Evolutionary conservation across 768 basidiomycete genomes (phyloP).

Genomic region (Galerina marginata): DNA sequence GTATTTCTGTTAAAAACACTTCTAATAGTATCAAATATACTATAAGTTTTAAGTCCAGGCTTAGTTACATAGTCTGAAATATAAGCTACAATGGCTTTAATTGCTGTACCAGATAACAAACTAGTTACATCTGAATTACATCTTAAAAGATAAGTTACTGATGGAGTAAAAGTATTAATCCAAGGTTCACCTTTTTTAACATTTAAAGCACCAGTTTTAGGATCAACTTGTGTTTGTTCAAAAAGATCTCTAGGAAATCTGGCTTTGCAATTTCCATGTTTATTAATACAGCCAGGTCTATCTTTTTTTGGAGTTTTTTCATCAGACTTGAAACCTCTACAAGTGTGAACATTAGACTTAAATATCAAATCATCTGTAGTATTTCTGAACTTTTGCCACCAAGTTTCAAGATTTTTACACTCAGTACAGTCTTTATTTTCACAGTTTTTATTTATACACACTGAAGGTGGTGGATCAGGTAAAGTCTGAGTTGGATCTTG

Average conservation of each 20-base stretch:
- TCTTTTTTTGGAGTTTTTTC: too few species aligned
- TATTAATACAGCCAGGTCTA: too few species aligned
- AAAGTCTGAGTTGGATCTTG: too few species aligned
- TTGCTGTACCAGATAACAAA: conserved; percentile 38
- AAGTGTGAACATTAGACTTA: conserved; percentile 33
- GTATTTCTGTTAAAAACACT: conserved; percentile 26
- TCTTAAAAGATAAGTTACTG: conserved; percentile 33
- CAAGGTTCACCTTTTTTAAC: conserved; percentile 34
- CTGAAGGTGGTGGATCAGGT: conserved; percentile 5
- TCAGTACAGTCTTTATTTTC: conserved; percentile 2
- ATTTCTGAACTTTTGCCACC: conserved; percentile 23
- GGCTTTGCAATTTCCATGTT: too few species aligned
- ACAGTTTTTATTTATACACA: conserved; percentile 11
- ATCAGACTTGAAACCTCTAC: too few species aligned
- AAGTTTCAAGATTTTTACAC: conserved; percentile 13
- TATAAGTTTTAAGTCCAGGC: too few species aligned
- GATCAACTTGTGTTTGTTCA: too few species aligned
- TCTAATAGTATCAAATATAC: too few species aligned
- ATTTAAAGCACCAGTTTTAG: too few species aligned
- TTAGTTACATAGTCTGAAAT: too few species aligned
- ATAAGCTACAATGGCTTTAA: too few species aligned
- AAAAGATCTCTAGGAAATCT: too few species aligned
- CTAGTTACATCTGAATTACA: conserved; percentile 42
- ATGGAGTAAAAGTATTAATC: conserved; percentile 37
- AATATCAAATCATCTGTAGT: conserved; percentile 33